Evolutionary conservation across 495 filamentous ascomycete genomes (phyloP).

Genomic region (Penicillium simplicissimum): DNA sequence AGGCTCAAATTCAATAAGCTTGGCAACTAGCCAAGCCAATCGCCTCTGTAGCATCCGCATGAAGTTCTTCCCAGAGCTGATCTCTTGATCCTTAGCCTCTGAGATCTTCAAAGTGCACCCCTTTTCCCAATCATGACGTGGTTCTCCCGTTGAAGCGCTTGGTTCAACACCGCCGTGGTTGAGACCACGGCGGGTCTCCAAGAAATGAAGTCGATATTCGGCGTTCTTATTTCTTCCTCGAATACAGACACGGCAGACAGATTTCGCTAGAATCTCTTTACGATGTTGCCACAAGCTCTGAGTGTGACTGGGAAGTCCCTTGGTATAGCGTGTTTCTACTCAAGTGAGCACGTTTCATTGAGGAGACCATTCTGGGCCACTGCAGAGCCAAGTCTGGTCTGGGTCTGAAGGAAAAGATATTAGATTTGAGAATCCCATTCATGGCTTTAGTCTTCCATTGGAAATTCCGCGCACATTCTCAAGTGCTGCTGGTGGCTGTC

Average conservation of each 20-base stretch:
- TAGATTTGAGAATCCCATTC: not conserved
- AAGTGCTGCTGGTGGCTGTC: not conserved
- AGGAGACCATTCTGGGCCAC: not conserved
- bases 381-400: not conserved
- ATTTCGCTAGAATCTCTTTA: too few relatives aligned
- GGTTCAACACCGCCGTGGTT: not conserved
- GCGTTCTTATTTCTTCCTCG: too few relatives aligned
- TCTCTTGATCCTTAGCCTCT: constrained; percentile 42
- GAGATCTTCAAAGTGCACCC: constrained; percentile 40
- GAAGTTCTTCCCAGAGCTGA: constrained; percentile 42
- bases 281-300: too few relatives aligned
- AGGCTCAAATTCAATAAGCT: constrained; percentile 38
- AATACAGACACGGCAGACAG: too few relatives aligned
- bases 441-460: not conserved
- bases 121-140: constrained; percentile 44
- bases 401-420: not conserved
- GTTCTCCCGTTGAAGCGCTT: constrained; percentile 41
- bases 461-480: not conserved
- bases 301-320: too few relatives aligned
- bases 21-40: constrained; percentile 35
- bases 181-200: not conserved
- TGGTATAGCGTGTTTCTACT: too few relatives aligned
- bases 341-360: not conserved
- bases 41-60: constrained; percentile 41
- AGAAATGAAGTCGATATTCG: too few relatives aligned